These are phyloP conservation scores for Tillandsia leiboldiana DNA, from an alignment of 176 grass and related monocot species.

Conservation along the genomic window DNA sequence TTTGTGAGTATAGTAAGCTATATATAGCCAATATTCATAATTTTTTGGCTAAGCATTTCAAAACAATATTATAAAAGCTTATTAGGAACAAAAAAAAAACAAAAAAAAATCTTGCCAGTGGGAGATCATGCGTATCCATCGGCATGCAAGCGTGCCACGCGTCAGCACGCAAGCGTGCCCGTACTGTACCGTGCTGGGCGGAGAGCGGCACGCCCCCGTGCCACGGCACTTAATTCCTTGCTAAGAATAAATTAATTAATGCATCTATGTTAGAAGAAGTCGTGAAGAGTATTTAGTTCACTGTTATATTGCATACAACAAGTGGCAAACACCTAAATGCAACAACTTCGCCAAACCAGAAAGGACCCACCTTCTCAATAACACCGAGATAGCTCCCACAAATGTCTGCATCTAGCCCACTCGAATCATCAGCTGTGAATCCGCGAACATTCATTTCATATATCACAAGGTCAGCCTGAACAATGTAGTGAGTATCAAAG, in stretches of 20 bases:
- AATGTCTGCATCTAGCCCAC: conserved; percentile 43
- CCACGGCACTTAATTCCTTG: background rate
- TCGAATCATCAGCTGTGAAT: conserved; percentile 81
- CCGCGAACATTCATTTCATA: conserved; percentile 97
- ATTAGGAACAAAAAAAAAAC: too few species aligned
- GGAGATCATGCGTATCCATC: too few species aligned
- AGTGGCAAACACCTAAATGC: background rate
- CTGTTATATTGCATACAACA: background rate
- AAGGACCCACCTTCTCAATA: conserved; percentile 69
- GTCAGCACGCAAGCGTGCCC: too few species aligned
- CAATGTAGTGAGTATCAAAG: conserved; percentile 20
- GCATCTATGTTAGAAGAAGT: background rate
- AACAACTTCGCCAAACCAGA: background rate
- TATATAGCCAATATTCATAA: too few species aligned
- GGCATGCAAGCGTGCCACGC: too few species aligned
- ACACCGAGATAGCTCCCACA: conserved; percentile 88
- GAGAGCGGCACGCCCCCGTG: too few species aligned
- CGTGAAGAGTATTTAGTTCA: background rate
- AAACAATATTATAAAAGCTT: too few species aligned
- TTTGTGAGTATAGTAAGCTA: too few species aligned
- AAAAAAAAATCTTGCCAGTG: too few species aligned
- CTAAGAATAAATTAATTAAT: background rate
- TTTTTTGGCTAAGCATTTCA: too few species aligned
- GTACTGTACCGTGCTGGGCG: too few species aligned
- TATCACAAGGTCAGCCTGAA: conserved; percentile 95